Evolutionary conservation across 176 grass and related monocot genomes (phyloP).

Genomic region (Saccharum officinarum): DNA sequence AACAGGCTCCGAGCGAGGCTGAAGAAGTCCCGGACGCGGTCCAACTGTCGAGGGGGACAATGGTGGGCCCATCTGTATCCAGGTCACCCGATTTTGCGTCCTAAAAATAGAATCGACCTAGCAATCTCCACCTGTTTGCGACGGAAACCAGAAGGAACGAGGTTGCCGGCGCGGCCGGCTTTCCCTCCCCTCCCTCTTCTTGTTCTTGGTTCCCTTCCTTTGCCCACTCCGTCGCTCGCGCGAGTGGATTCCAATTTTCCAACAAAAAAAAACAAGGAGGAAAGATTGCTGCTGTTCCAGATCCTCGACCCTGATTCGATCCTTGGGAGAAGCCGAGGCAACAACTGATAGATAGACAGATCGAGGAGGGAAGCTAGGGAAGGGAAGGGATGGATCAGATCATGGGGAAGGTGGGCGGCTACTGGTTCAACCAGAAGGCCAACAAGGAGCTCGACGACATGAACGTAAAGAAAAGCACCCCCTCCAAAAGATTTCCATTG

Average conservation of each 20-base stretch:
- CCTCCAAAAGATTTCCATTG: no score
- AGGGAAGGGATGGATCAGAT: conserved; percentile 67
- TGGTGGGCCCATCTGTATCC: background rate
- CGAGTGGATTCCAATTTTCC: background rate
- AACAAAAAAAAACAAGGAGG: background rate
- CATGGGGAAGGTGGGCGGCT: conserved; percentile 70
- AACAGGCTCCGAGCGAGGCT: no score
- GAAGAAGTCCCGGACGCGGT: background rate
- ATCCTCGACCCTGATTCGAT: background rate
- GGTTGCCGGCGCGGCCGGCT: background rate
- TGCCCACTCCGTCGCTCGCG: background rate
- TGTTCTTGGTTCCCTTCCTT: background rate
- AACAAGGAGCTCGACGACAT: conserved; percentile 75
- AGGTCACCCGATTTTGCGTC: background rate
- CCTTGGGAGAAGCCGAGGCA: background rate
- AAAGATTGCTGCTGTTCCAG: background rate
- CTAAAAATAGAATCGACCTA: background rate
- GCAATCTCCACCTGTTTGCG: background rate
- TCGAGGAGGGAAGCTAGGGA: background rate
- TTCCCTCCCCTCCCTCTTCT: background rate
- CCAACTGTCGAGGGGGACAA: background rate
- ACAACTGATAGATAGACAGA: background rate
- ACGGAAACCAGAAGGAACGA: background rate
- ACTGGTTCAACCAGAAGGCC: conserved; percentile 85
- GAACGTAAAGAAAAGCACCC: conserved; percentile 46